These are phyloP conservation scores for Aspergillus glaucus DNA, from an alignment of 2,329 filamentous ascomycete species.

Conservation along the genomic window DNA sequence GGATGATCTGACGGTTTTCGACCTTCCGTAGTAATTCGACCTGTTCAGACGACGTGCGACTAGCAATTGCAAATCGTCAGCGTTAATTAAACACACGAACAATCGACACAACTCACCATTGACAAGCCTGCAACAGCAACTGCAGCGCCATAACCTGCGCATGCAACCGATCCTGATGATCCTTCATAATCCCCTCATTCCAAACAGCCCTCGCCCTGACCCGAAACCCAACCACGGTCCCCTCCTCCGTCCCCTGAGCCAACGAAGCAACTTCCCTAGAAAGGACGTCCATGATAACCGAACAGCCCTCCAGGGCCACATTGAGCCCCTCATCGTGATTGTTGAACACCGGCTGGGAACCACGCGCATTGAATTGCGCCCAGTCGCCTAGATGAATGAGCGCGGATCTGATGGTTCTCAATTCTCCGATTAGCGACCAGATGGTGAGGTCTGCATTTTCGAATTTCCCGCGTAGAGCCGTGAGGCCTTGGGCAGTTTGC, in stretches of 20 bases:
- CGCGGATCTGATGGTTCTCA: constrained; percentile 31
- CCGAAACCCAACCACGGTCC: constrained; percentile 18
- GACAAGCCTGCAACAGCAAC: constrained; percentile 32
- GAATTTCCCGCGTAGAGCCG: constrained; percentile 28
- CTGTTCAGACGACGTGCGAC: constrained; percentile 30
- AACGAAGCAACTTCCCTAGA: constrained; percentile 27
- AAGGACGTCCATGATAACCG: constrained; percentile 31
- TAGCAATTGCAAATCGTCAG: not conserved
- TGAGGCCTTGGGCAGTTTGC: constrained; percentile 27
- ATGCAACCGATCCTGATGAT: constrained; percentile 29
- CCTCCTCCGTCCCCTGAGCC: constrained; percentile 15
- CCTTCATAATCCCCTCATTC: constrained; percentile 33
- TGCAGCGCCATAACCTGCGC: constrained; percentile 34
- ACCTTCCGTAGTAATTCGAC: constrained; percentile 26
- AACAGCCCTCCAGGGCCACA: constrained; percentile 31
- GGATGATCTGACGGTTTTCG: constrained; percentile 29
- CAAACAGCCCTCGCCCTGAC: constrained; percentile 26
- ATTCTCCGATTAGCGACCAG: constrained; percentile 28
- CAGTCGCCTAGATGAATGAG: constrained; percentile 32
- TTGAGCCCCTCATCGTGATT: constrained; percentile 25
- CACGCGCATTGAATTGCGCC: constrained; percentile 18
- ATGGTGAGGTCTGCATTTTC: constrained; percentile 34
- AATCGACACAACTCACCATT: constrained; percentile 24
- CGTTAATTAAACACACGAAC: not conserved
- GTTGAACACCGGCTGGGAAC: constrained; percentile 15